These are phyloP conservation scores for Dryas octopetala DNA, from an alignment of 306 rosid genomes.

Conservation along the genomic window DNA sequence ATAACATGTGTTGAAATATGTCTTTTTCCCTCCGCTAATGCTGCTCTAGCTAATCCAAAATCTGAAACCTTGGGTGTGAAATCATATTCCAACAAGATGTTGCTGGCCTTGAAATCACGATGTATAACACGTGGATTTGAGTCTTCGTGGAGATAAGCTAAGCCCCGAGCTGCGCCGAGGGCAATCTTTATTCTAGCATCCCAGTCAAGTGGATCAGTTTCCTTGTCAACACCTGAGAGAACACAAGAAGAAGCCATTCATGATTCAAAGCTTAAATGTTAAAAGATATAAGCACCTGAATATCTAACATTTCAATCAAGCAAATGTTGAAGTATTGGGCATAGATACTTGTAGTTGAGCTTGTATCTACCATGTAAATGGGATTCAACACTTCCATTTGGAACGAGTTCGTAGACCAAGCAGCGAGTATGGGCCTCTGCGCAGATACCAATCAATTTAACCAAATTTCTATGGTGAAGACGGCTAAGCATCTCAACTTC, in stretches of 20 bases:
- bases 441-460: slow-evolving; percentile 83
- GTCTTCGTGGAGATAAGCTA: slow-evolving; percentile 95
- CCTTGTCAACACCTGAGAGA: slow-evolving; percentile 74
- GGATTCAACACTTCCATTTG: slow-evolving; percentile 95
- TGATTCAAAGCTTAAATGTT: slow-evolving; percentile 4
- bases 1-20: slow-evolving; percentile 97
- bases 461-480: slow-evolving; percentile 90
- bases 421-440: slow-evolving; percentile 78
- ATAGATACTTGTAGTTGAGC: slow-evolving; percentile 14
- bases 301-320: slow-evolving; percentile 11
- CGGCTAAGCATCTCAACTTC: slow-evolving; percentile 99
- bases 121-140: slow-evolving; percentile 96
- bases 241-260: slow-evolving; percentile 15
- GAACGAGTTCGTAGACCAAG: slow-evolving; percentile 90
- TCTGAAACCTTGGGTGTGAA: slow-evolving; percentile 93
- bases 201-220: slow-evolving; percentile 83
- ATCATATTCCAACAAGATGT: slow-evolving; percentile 84
- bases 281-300: background rate
- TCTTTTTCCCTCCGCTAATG: slow-evolving; percentile 78
- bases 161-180: slow-evolving; percentile 90
- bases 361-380: slow-evolving; percentile 76
- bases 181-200: slow-evolving; percentile 87
- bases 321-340: background rate
- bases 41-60: slow-evolving; percentile 96
- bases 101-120: slow-evolving; percentile 93